Percentiles rank a stretch among this genome's conserved stretches.
These are phyloP conservation scores for Amanita rubescens DNA, from an alignment of 768 basidiomycete species.

Conservation along the genomic window DNA sequence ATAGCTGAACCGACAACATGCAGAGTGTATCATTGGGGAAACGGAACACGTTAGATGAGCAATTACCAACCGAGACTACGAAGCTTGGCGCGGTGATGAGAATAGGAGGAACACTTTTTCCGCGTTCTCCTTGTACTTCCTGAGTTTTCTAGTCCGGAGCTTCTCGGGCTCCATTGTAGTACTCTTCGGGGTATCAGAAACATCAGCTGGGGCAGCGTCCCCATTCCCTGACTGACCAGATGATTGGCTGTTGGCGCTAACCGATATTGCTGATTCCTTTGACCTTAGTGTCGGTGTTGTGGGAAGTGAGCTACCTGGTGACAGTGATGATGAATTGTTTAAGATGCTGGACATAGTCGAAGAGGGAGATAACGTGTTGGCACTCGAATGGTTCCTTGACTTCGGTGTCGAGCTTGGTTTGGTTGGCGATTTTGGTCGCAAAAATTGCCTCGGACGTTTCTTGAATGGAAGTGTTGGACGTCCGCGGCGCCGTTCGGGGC, in stretches of 20 bases:
- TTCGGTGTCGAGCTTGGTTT: conserved; percentile 28
- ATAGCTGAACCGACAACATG: conserved; percentile 1
- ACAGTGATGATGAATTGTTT: conserved; percentile 55
- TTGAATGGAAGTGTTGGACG: conserved; percentile 66
- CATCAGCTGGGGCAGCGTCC: conserved; percentile 15
- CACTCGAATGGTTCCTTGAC: conserved; percentile 28
- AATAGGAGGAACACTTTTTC: conserved; percentile 83
- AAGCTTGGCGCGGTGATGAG: conserved; percentile 55
- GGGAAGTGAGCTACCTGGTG: conserved; percentile 35
- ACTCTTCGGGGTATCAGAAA: neutral
- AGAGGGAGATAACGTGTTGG: conserved; percentile 38
- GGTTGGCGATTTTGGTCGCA: conserved; percentile 62
- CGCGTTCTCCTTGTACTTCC: conserved; percentile 83
- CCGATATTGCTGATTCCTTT: conserved; percentile 71
- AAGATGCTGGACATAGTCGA: conserved; percentile 37
- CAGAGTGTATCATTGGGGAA: conserved; percentile 1
- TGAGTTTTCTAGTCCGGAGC: conserved; percentile 65
- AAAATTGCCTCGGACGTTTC: conserved; percentile 64
- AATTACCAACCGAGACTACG: conserved; percentile 10
- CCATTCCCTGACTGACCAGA: conserved; percentile 61
- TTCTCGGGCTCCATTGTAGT: conserved; percentile 37
- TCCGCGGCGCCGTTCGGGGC: conserved; percentile 56
- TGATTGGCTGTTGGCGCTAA: conserved; percentile 62
- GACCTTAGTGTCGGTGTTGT: conserved; percentile 69
- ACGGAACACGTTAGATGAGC: neutral